Base-by-base conservation (phyloP, 1,284 basidiomycete genomes). In the Naganishia cerealis region DNA sequence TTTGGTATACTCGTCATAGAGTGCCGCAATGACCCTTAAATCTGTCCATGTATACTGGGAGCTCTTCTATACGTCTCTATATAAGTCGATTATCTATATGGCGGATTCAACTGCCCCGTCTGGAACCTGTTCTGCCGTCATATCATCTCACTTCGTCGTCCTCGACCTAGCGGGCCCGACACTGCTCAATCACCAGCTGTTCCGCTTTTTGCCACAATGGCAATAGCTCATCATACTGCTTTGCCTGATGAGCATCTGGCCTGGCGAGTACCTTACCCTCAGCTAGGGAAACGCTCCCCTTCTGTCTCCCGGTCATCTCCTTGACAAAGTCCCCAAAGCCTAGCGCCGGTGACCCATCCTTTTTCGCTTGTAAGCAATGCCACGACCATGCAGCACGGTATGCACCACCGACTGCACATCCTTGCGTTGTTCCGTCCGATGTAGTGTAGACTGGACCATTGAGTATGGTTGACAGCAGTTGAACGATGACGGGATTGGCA, bases 391-490 rank as follows among this genome's bases (percentile, higher is more conserved):
- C 68, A 0, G 79, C 78, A 61, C 79, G 78, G 70, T 78, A 80
- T 1, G 77, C 79, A 18, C 77, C 76, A 16, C 79, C 79, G 12
- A 80, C 78, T 0, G 74, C 75, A 67, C 79, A 80, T 10, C 76
- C 74, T 61, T 80, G 79, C 73, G 77, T 78, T 55, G 75, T 71
- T 0, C 75, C 75, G 43, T 75, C 73, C 1, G 59, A 58, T 73
- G 76, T 78, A 12, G 68, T 82, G 74, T 86, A 90, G 12, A 89
- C 87, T 40, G 86, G 85, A 81, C 90, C 87, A 36, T 84, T 85
- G 67, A 94, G 88, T 10, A 92, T 84, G 78, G 94, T 89, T 21
- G 92, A 89, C 43, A 88, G 87, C 58, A 91, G 80, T 73, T 90
- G 88, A 39, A 87, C 85, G 75, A 94, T 90, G 40, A 86, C 85